phyloP scores from a whole-genome alignment of 176 grass and related monocot genomes.

The Triticum timopheevii region DNA sequence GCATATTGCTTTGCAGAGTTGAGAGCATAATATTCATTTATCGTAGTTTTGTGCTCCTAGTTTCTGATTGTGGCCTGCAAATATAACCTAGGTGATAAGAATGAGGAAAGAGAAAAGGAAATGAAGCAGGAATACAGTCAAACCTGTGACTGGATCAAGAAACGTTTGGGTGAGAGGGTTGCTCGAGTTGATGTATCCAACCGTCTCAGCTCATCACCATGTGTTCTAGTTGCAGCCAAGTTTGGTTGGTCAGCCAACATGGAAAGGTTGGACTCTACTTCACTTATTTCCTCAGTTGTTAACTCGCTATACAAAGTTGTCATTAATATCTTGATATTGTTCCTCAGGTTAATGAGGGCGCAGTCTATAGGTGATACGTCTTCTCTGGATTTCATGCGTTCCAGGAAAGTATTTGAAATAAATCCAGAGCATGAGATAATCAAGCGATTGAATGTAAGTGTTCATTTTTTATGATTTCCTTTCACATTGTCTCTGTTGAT shows the following conservation, averaged over 20 bases:
- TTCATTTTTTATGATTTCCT: background rate
- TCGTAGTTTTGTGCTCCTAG: background rate
- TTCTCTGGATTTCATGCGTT: constrained; percentile 89
- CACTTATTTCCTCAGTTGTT: background rate
- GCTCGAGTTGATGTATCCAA: constrained; percentile 85
- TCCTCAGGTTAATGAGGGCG: constrained; percentile 83
- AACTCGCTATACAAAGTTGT: background rate
- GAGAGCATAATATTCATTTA: background rate
- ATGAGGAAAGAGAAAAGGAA: constrained; percentile 88
- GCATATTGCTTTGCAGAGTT: background rate
- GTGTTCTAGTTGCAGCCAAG: constrained; percentile 89
- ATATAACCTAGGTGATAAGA: constrained; percentile 65
- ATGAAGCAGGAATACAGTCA: constrained; percentile 90
- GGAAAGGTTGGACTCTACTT: constrained; percentile 62
- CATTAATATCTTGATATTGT: background rate
- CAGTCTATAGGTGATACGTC: constrained; percentile 77
- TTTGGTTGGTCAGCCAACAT: constrained; percentile 99
- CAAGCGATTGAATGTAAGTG: constrained; percentile 77
- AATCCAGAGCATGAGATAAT: constrained; percentile 95
- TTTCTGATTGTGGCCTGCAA: constrained; percentile 20
- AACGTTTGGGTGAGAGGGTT: constrained; percentile 82
- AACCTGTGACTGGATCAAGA: constrained; percentile 98
- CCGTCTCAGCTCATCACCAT: constrained; percentile 88
- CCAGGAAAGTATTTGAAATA: constrained; percentile 97
- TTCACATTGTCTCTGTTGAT: background rate